These are phyloP conservation scores for Candida bentonensis DNA, from an alignment of 805 yeast genomes.

Conservation along the genomic window DNA sequence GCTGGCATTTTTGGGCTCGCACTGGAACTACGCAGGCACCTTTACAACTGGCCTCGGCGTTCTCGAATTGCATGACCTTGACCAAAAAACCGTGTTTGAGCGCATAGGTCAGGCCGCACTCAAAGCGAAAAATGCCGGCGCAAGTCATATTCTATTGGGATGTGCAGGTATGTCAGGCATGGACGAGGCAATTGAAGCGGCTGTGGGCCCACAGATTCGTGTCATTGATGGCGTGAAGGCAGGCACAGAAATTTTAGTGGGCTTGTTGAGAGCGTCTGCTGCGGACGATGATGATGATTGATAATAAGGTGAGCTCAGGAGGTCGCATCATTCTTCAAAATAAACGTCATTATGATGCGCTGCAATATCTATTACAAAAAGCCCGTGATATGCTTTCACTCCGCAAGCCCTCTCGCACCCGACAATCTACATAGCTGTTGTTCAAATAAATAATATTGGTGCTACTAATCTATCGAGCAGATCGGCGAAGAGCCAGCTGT, in stretches of 20 bases:
- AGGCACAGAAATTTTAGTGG: slow-evolving; percentile 30
- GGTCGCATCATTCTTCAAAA: no score
- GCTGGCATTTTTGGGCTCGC: slow-evolving; percentile 11
- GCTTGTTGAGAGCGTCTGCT: slow-evolving; percentile 12
- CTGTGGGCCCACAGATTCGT: slow-evolving; percentile 24
- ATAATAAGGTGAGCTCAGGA: no score
- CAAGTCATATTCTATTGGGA: slow-evolving; percentile 32
- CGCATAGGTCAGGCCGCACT: slow-evolving; percentile 15
- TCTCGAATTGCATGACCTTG: slow-evolving; percentile 17
- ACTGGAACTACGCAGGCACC: slow-evolving; percentile 15
- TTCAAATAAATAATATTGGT: no score
- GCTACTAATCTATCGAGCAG: background rate
- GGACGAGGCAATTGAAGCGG: slow-evolving; percentile 24
- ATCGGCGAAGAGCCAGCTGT: background rate
- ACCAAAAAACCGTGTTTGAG: slow-evolving; percentile 11
- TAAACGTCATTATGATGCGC: no score
- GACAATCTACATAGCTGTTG: no score
- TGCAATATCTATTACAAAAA: no score
- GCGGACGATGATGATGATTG: no score
- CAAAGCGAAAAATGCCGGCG: slow-evolving; percentile 19
- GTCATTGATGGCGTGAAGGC: slow-evolving; percentile 36
- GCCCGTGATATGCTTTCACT: no score
- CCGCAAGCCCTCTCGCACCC: no score
- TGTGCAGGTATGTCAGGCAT: slow-evolving; percentile 46
- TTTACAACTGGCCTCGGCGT: slow-evolving; percentile 19